A percentile compares a stretch with the other conserved stretches of the same genome.
Evolutionary conservation across 495 filamentous ascomycete genomes (phyloP).

Genomic region (Niebla homalea): DNA sequence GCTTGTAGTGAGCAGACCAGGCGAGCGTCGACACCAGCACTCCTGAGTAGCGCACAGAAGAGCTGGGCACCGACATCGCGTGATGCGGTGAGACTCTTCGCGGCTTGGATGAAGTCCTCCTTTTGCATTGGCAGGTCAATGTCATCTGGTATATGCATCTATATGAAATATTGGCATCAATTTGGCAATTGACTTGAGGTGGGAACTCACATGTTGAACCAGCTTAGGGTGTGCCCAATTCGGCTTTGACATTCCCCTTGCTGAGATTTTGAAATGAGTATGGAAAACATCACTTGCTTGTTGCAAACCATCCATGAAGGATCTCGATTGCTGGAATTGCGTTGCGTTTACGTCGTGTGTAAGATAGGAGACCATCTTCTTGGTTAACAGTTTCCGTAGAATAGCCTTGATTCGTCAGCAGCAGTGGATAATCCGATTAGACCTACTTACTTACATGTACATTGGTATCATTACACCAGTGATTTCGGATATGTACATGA

Average conservation of each 20-base stretch:
- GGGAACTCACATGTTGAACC: slow-evolving; percentile 27
- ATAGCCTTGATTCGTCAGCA: slow-evolving; percentile 17
- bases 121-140: slow-evolving; percentile 29
- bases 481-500: slow-evolving; percentile 62
- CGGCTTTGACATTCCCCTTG: slow-evolving; percentile 53
- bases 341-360: slow-evolving; percentile 48
- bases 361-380: slow-evolving; percentile 46
- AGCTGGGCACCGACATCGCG: slow-evolving; percentile 83
- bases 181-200: background rate
- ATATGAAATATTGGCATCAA: slow-evolving; percentile 10
- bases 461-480: slow-evolving; percentile 72
- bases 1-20: slow-evolving; percentile 87
- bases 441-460: slow-evolving; percentile 37
- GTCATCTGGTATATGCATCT: slow-evolving; percentile 40
- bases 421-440: background rate
- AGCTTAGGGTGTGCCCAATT: slow-evolving; percentile 56
- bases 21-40: slow-evolving; percentile 64
- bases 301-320: slow-evolving; percentile 65
- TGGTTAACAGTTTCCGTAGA: slow-evolving; percentile 47
- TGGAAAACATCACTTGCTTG: slow-evolving; percentile 55
- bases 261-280: slow-evolving; percentile 52
- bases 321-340: slow-evolving; percentile 56
- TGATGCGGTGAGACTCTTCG: slow-evolving; percentile 54
- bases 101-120: slow-evolving; percentile 56
- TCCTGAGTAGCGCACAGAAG: slow-evolving; percentile 74